Conservation (phyloP, 139 green algal genomes). For the Chlorella vulgaris region DNA sequence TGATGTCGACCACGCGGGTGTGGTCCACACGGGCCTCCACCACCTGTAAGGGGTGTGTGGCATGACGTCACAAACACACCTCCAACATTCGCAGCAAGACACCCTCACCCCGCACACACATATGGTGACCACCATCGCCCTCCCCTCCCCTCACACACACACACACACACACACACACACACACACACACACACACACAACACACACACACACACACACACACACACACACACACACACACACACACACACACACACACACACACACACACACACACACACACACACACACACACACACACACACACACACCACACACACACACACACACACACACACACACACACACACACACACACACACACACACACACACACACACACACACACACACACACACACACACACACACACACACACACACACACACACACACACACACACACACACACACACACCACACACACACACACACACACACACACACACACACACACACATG, state of each 20-base stretch:
- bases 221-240: not conserved
- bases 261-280: not conserved
- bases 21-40: slow-evolving; percentile 94
- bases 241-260: not conserved
- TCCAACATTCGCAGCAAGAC: not conserved
- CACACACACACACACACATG: not conserved
- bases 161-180: no score
- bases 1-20: slow-evolving; percentile 89
- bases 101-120: not conserved
- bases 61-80: no score
- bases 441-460: not conserved
- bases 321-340: not conserved
- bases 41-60: no score
- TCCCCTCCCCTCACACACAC: no score
- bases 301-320: no score
- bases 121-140: no score
- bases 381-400: no score
- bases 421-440: not conserved
- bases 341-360: not conserved
- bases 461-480: not conserved
- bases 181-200: no score
- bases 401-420: no score
- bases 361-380: not conserved
- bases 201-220: not conserved
- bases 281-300: no score